phyloP scores from a whole-genome alignment of 805 yeast species.

The Hanseniaspora mollemarum region DNA sequence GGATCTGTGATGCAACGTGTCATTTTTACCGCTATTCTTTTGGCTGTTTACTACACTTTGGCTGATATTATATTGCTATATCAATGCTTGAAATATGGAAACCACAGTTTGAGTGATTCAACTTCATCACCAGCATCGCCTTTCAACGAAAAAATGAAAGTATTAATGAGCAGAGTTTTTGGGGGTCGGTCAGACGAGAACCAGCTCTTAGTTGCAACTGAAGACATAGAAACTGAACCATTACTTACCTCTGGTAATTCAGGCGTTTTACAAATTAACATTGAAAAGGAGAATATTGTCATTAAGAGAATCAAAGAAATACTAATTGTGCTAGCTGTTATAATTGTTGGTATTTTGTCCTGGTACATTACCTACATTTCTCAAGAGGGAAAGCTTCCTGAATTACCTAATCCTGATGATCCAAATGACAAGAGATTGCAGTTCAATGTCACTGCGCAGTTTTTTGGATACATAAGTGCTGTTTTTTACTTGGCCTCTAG shows the following conservation, averaged over 20 bases:
- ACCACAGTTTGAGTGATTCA: slow-evolving; percentile 49
- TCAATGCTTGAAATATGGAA: slow-evolving; percentile 75
- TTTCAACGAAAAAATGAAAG: slow-evolving; percentile 29
- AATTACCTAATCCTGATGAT: slow-evolving; percentile 31
- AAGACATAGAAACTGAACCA: slow-evolving; percentile 6
- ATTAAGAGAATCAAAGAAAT: slow-evolving; percentile 24
- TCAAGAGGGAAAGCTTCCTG: slow-evolving; percentile 2
- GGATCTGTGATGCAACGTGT: slow-evolving; percentile 87
- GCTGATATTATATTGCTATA: slow-evolving; percentile 77
- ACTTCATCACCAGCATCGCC: slow-evolving; percentile 82
- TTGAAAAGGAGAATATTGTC: slow-evolving; percentile 21
- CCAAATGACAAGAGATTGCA: slow-evolving; percentile 34
- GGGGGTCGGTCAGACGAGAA: background rate
- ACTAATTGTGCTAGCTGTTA: slow-evolving; percentile 53
- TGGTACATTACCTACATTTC: slow-evolving; percentile 57
- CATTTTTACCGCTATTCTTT: slow-evolving; percentile 83
- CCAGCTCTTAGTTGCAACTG: slow-evolving; percentile 14
- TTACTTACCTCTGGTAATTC: slow-evolving; percentile 22
- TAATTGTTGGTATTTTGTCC: slow-evolving; percentile 73
- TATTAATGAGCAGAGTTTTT: slow-evolving; percentile 6
- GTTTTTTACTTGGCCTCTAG: slow-evolving; percentile 72
- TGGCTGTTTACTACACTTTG: slow-evolving; percentile 83
- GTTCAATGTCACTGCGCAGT: slow-evolving; percentile 70
- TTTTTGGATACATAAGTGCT: slow-evolving; percentile 75
- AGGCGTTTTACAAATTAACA: slow-evolving; percentile 16